Base-by-base conservation (phyloP, 176 grass and related monocot species). In the Cocos nucifera region DNA sequence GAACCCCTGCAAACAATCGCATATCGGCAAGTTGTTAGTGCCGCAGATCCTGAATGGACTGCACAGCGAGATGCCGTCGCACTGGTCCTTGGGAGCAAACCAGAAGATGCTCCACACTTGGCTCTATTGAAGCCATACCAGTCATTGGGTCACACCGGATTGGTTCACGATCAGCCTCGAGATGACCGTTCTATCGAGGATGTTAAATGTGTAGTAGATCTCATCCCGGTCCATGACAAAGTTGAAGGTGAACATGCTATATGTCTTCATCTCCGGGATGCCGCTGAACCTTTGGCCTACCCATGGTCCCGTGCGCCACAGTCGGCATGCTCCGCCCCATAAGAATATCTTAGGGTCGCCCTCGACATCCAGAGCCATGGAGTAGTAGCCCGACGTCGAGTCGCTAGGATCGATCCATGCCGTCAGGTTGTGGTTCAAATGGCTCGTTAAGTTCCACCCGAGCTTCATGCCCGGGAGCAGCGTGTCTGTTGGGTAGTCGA, bases 401-500 rank as follows among this genome's bases (percentile, higher is more conserved):
- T 90, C 67, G 0, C 78, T 82, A 28, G 60, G 23, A 76, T 69
- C 77, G 64, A 73, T 82, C 87, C 87, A 90, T n/a, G 82, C 77
- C 64, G 76, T 76, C 71, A 86, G 75, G 5, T 20, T 81, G 59
- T 22, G 10, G 66, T 82, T 70, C 56, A 55, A 50, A 1, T 73
- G 53, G n/a, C 49, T 82, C 25, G 22, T 72, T 12, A 72, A 50
- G 68, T 85, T 75, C 20, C 79, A 14, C 7, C 87, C 82, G 0
- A 90, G 17, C 79, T 67, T 82, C 82, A 85, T 90, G 60, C 85
- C 87, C 21, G 82, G 79, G 16, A 90, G 82, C 55, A 90, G 61
- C 64, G 87, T 90, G 72, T 85, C 79, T 52, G 67, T 73, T 60
- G 79, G 87, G 69, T 82, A 78, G 68, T 90, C 79, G 82, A 90